Evolutionary conservation across 768 basidiomycete genomes (phyloP), one percentile per base, ranked within the genome.

Genomic region (Tricholoma sp.): DNA sequence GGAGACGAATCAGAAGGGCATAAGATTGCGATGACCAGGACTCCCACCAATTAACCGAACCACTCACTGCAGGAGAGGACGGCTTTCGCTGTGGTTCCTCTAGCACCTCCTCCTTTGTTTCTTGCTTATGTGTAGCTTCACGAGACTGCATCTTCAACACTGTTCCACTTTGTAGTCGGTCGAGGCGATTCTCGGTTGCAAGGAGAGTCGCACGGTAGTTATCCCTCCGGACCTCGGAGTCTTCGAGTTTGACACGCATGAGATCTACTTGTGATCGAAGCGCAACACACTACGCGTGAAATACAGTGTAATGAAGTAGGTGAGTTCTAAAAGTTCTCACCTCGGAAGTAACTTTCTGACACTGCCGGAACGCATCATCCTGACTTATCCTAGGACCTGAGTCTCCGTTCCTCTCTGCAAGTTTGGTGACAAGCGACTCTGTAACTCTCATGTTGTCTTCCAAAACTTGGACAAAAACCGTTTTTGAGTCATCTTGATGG

Each of bases 41-140:
- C 76, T 81, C 83, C 82, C 83, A 85, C 84, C 81, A 80, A 76
- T 79, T 75, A 75, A 79, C 73, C 76, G 74, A 77, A 75, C 77
- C 78, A 87, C 88, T 83, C 80, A 89, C 88, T 76, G 74, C 79
- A 70, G 86, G 83, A 77, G 85, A 80, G 74, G 79, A 82, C 71
- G 80, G 77, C 71, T 74, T 75, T 63, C 68, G 68, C 67, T 72
- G 74, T 60, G 76, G 70, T 71, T 76, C 79, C 76, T 80, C 80
- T 68, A 72, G 71, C 66, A 61, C 64, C 52, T 72, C 76, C 36
- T 66, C 68, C 52, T 66, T 70, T 18, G 65, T 65, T 15, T 72
- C 64, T 41, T 61, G 57, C 59, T 67, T 66, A 17, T 57, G 59
- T 41, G 63, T 61, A 24, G 63, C 63, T 50, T 72, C 61, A 54